Base-by-base conservation (phyloP, 1,284 basidiomycete genomes). In the Trichosporon sp. region DNA sequence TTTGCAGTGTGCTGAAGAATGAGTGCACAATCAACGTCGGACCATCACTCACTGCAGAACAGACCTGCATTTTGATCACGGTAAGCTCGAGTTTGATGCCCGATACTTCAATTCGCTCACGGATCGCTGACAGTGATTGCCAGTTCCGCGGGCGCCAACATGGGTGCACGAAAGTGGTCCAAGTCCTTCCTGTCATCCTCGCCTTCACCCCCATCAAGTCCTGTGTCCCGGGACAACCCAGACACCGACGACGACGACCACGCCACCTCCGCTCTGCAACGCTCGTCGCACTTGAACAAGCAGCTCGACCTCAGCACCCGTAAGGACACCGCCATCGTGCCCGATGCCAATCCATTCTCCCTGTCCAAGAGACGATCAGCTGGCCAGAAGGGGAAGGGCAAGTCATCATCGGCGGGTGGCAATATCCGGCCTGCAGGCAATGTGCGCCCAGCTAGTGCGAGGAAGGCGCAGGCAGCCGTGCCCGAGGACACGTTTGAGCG, bases 301-400 rank as follows among this genome's bases (percentile, higher is more conserved):
- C 70, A 74, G 7, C 73, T 78, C 32, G 73, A 77, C 38, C 65
- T 77, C n/a, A 65, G 64, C 42, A 47, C 42, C 15, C 67, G 74
- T 15, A 73, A 75, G 35, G 77, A 78, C 60, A 64, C 34, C 1
- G 74, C 72, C 4, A 35, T 66, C 11, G 67, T 74, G 32, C 71
- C 65, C 12, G 63, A 73, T 15, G 74, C 69, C 0, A 60, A 60
- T 32, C 77, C 77, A 1, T 78, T 78, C 62, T 74, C 73, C 0
- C 31, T 75, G 12, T 75, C 77, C n/a, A 67, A 64, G 4, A 51
- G 67, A 25, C 44, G 66, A 21, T 67, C 67, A 15, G n/a, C 34
- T 15, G 18, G 29, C 31, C 56, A 32, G 27, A 31, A 31, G 13
- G 29, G 18, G 8, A n/a, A n/a, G 25, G 44, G 51, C 0, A 34